Conservation (phyloP, 441 rosid species). For the Pelargonium fulgidum region DNA sequence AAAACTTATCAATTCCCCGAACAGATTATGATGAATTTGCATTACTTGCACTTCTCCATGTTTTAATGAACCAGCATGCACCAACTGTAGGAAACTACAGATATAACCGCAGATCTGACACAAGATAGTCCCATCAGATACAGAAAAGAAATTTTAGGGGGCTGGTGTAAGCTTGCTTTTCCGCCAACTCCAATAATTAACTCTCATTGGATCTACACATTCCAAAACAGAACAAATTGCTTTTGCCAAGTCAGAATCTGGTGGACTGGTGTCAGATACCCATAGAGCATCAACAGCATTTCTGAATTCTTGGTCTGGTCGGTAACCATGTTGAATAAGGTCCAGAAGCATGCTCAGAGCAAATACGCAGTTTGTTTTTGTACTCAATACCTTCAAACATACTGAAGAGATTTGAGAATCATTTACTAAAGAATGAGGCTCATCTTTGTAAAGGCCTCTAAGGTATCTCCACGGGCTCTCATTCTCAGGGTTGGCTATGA, state of each 20-base stretch:
- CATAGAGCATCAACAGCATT: constrained; percentile 50
- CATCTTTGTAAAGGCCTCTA: constrained; percentile 68
- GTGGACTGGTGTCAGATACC: constrained; percentile 30
- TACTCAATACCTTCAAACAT: constrained; percentile 52
- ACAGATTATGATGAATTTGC: background rate
- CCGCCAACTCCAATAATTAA: constrained; percentile 77
- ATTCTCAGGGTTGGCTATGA: constrained; percentile 52
- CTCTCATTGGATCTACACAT: constrained; percentile 64
- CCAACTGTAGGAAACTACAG: background rate
- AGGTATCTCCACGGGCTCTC: constrained; percentile 95
- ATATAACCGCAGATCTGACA: background rate
- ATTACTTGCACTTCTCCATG: background rate
- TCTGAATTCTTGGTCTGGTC: constrained; percentile 52
- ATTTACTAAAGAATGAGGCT: constrained; percentile 40
- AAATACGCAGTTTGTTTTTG: constrained; percentile 44
- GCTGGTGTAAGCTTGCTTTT: constrained; percentile 43
- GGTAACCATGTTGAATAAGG: constrained; percentile 61
- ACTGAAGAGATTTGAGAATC: constrained; percentile 52
- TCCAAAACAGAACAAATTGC: constrained; percentile 51
- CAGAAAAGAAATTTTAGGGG: constrained; percentile 1
- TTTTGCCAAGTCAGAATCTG: constrained; percentile 40
- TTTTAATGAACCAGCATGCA: background rate
- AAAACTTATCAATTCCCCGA: too few species aligned
- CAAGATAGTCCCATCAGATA: background rate
- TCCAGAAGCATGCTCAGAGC: constrained; percentile 71